phyloP scores from a whole-genome alignment of 306 rosid species.

The Dryas drummondii region DNA sequence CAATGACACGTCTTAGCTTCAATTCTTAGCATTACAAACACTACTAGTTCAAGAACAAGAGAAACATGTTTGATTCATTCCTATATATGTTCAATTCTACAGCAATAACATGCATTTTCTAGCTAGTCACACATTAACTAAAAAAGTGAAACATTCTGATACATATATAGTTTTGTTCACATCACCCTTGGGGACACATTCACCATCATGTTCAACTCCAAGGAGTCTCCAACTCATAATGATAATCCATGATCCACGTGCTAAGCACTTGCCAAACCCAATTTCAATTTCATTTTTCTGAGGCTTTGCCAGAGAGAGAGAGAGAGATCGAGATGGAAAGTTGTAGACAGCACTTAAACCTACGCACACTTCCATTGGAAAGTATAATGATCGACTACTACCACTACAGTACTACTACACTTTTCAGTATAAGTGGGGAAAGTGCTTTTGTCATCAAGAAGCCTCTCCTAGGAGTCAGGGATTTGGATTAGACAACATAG shows the following conservation, averaged over 20 bases:
- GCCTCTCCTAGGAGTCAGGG: conserved; percentile 20
- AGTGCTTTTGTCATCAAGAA: conserved; percentile 27
- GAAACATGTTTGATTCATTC: no score
- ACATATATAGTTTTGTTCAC: no score
- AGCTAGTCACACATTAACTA: neutral
- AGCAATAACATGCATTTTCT: neutral
- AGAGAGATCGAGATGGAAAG: conserved; percentile 11
- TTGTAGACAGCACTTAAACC: neutral
- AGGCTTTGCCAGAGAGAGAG: neutral
- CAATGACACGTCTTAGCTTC: no score
- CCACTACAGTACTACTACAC: neutral
- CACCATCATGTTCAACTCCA: no score
- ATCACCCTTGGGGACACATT: no score
- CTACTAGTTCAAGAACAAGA: no score
- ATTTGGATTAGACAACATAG: conserved; percentile 8
- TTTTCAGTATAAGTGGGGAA: neutral
- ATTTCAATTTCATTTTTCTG: neutral
- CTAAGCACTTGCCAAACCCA: conserved; percentile 8
- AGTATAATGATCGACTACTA: conserved; percentile 18
- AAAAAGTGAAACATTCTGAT: neutral
- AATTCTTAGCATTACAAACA: no score
- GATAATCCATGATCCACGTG: conserved; percentile 14
- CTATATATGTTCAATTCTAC: no score
- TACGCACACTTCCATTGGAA: neutral
- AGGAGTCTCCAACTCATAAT: neutral